phyloP scores from a whole-genome alignment of 2,329 filamentous ascomycete genomes.

The Rosellinia necatrix region DNA sequence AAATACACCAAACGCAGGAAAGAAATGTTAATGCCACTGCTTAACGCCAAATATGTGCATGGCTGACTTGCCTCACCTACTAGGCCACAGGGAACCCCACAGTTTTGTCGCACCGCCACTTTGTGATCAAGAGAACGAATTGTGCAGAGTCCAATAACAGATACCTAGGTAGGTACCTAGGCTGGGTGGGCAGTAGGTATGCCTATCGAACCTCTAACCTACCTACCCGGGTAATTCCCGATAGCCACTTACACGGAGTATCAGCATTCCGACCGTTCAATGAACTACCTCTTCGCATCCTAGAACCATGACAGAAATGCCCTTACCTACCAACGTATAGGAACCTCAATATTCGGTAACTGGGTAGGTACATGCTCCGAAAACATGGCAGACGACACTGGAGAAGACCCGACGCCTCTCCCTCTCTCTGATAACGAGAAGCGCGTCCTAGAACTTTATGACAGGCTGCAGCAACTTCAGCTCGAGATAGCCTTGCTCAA shows the following conservation, averaged over 20 bases:
- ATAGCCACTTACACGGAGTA: no score
- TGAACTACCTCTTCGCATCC: background rate
- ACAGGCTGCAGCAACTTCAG: constrained; percentile 71
- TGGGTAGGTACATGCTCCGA: background rate
- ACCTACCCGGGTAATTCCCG: no score
- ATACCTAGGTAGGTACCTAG: background rate
- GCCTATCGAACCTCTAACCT: no score
- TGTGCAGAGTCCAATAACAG: background rate
- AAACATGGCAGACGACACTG: constrained; percentile 36
- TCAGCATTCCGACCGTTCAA: background rate
- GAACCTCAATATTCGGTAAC: background rate
- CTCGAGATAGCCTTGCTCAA: constrained; percentile 72
- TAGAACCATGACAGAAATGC: background rate
- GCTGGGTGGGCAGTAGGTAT: no score
- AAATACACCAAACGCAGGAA: no score
- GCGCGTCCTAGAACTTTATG: constrained; percentile 70
- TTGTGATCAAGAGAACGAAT: background rate
- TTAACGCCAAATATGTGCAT: background rate
- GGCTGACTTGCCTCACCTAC: background rate
- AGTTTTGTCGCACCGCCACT: constrained; percentile 9
- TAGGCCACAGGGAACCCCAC: constrained; percentile 8
- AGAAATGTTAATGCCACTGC: no score
- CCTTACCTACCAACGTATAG: background rate
- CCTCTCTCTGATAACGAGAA: constrained; percentile 69
- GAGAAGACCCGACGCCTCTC: constrained; percentile 45